Percentiles rank a stretch among this genome's conserved stretches.
phyloP scores from a whole-genome alignment of 352 stramenopile genomes.

The Globisporangium perplexum region DNA sequence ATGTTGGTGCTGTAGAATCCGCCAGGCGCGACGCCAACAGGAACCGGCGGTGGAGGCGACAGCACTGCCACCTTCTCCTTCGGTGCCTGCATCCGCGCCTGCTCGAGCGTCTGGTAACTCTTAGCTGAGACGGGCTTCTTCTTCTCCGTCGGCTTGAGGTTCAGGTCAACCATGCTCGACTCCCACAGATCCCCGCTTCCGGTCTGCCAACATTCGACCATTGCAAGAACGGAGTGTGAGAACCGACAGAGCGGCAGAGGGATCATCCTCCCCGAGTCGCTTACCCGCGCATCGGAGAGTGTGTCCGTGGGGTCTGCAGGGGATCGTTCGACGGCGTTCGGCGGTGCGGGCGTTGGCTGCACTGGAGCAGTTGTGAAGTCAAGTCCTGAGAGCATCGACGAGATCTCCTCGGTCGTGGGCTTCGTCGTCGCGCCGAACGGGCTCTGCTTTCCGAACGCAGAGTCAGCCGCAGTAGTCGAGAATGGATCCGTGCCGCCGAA shows the following conservation, averaged over 20 bases:
- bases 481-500: conserved; percentile 10
- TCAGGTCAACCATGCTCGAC: conserved; percentile 70
- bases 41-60: conserved; percentile 21
- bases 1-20: conserved; percentile 22
- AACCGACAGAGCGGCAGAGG: too few relatives aligned
- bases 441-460: not conserved
- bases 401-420: conserved; percentile 41
- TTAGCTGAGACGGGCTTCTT: conserved; percentile 33
- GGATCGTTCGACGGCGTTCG: conserved; percentile 14
- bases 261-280: too few relatives aligned
- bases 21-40: conserved; percentile 1
- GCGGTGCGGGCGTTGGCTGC: conserved; percentile 17
- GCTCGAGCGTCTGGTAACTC: conserved; percentile 65
- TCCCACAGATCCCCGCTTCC: conserved; percentile 58
- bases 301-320: conserved; percentile 23
- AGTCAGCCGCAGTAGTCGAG: conserved; percentile 4
- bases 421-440: conserved; percentile 7
- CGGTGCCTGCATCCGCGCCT: conserved; percentile 50
- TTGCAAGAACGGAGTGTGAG: not conserved
- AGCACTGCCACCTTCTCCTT: conserved; percentile 65
- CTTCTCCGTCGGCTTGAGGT: conserved; percentile 52
- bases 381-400: conserved; percentile 68
- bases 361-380: conserved; percentile 57
- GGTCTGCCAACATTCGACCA: conserved; percentile 16
- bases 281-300: conserved; percentile 18